Base-by-base conservation (phyloP, 2,329 filamentous ascomycete genomes). In the Fusarium sp. region DNA sequence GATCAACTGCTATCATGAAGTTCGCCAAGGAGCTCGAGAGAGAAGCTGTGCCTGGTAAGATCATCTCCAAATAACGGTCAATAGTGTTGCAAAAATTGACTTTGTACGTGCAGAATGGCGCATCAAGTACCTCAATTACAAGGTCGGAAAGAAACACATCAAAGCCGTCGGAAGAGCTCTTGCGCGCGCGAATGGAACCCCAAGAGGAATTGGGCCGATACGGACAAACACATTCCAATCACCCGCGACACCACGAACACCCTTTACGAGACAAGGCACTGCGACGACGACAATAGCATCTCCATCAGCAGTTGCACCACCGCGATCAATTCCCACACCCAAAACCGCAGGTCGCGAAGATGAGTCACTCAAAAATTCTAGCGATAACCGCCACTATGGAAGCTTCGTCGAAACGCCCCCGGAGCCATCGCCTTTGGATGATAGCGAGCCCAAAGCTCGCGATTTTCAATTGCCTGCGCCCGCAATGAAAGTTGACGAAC, bases 111-210 rank as follows among this genome's bases (percentile, higher is more conserved):
- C 72, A 90, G 89, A 98, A 88, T 98, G 95, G 95, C 89, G 92
- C 76, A 88, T 90, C 79, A 97, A 97, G 80, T 98, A 98, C 80
- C 87, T 98, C 74, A 89, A 98, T 81, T 98, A 98, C 85, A 97
- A 97, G 86, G 90, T 90, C 59, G 95, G 94, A 65, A 98, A 98
- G 83, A 98, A 98, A 82, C 91, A 94, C 78, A 86, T 98, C 80
- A 98, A 98, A 80, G 90, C 89, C 59, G 90, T 98, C 55, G 82
- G 86, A 25, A 88, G 91, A 66, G 93, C 93, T 63, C 86, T 96
- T 66, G 85, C 87, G 82, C 81, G 88, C 82, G 80, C 88, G 78
- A 83, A 87, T 64, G 79, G 83, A 62, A 87, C 88, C 1, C 87
- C 89, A 12, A 72, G 72, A 37, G 78, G 80, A 23, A 64, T 78